phyloP scores from a whole-genome alignment of 306 rosid species.

The Quercus glauca region DNA sequence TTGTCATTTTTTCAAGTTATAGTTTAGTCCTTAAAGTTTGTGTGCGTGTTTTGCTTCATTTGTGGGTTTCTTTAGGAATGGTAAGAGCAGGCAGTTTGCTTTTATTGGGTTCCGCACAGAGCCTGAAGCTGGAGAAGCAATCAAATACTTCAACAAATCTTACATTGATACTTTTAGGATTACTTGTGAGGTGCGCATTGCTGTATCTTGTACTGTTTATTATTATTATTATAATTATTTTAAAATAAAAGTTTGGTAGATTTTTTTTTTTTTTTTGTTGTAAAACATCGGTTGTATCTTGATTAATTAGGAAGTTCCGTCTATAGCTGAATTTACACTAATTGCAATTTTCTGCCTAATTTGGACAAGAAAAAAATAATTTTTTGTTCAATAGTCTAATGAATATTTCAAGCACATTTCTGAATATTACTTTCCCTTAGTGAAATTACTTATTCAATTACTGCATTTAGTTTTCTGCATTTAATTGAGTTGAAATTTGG shows the following conservation, averaged over 20 bases:
- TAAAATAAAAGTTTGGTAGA: not conserved
- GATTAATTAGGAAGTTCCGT: not conserved
- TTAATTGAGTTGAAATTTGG: no score
- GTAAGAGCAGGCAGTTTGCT: conserved; percentile 74
- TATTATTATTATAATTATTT: not conserved
- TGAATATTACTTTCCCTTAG: no score
- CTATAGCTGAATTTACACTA: not conserved
- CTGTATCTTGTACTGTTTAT: not conserved
- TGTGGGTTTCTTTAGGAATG: conserved; percentile 45
- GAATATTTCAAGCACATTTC: no score
- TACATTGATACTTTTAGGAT: conserved; percentile 56
- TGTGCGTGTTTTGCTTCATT: not conserved
- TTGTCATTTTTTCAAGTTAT: not conserved
- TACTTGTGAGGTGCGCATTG: conserved; percentile 65
- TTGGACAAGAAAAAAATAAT: not conserved
- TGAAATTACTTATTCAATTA: no score
- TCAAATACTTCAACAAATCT: conserved; percentile 58
- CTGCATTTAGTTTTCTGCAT: no score
- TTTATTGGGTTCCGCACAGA: conserved; percentile 76
- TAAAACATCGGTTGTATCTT: not conserved
- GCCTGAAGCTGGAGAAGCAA: conserved; percentile 67
- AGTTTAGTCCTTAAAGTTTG: not conserved
- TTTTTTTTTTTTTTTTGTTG: not conserved
- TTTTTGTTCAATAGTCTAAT: no score
- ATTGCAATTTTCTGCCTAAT: not conserved